Base-by-base conservation (phyloP, 2,329 filamentous ascomycete genomes). In the Xylariaceae sp. region DNA sequence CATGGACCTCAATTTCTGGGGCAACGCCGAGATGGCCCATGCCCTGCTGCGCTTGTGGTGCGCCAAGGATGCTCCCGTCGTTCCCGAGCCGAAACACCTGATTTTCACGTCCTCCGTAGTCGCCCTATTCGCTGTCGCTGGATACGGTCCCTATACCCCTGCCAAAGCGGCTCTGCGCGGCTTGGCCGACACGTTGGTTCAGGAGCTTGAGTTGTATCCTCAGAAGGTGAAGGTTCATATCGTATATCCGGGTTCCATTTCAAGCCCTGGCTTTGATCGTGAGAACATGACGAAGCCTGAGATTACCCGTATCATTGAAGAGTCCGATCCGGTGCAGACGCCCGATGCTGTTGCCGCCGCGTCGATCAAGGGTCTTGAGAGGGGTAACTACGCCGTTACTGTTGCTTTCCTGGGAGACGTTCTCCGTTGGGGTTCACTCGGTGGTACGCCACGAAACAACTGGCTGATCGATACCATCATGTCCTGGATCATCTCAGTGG, bases 1-100 rank as follows among this genome's bases (percentile, higher is more conserved):
- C 73, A 96, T 96, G 90, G 90, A 96, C 70, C 83, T 93, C 66
- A 93, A 97, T 76, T 97, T 90, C 77, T 96, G 88, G 82, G 89
- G 90, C 53, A 86, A 87, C 35, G 88, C 88, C 47, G 94, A 96
- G 73, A 89, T 96, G 76, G 88, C 91, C 44, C 91, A 95, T 71
- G 86, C 90, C 17, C 85, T 88, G 15, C 77, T 97, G 62, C 82
- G 82, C 55, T 81, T 83, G 61, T 97, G 93, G 93, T 82, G 92
- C 50, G 75, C 76, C 2, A 78, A 80, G 10, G 73, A 74, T 8
- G 74, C 73, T 3, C 73, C 78, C 7, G 69, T 78, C 42, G 73
- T 79, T 53, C 67, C 75, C 4, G 76, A 82, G 63, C 79, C 87
- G 8, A 84, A 88, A 57, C 93, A 97, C 74, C 81, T 99, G 64